A percentile compares a stretch with the other conserved stretches of the same genome.
Conservation (phyloP, 2,329 filamentous ascomycete genomes). For the Paecilomyces fulvus region DNA sequence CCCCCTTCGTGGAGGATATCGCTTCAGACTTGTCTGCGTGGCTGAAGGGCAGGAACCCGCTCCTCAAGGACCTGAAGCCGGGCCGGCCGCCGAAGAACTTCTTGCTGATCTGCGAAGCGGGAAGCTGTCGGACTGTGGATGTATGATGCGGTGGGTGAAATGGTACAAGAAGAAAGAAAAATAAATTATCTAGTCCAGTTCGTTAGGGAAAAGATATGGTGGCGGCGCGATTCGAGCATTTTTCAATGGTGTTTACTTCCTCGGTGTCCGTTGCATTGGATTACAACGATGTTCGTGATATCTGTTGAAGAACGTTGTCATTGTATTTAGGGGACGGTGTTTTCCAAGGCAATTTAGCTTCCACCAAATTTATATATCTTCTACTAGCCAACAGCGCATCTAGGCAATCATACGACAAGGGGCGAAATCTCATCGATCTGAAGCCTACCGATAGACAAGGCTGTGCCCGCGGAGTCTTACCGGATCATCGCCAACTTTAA, state of each 20-base stretch:
- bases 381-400: too few species aligned
- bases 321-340: not conserved
- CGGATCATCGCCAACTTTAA: too few species aligned
- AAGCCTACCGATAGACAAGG: too few species aligned
- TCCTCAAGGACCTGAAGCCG: conserved; percentile 29
- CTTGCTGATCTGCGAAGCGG: conserved; percentile 30
- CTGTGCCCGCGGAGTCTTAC: too few species aligned
- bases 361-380: too few species aligned
- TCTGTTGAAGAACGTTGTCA: not conserved
- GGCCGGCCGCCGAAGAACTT: conserved; percentile 28
- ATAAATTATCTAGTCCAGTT: not conserved
- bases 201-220: not conserved
- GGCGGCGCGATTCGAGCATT: not conserved
- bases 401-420: too few species aligned
- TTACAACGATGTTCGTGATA: not conserved
- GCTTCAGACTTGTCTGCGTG: conserved; percentile 28
- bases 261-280: not conserved
- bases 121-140: conserved; percentile 28
- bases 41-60: conserved; percentile 27
- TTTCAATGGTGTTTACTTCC: not conserved
- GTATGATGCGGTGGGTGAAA: conserved; percentile 9
- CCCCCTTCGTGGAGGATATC: conserved; percentile 24
- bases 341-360: not conserved
- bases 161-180: not conserved
- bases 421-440: too few species aligned